Conservation (phyloP, 805 yeast species). For the Jamesozyma rosinii region DNA sequence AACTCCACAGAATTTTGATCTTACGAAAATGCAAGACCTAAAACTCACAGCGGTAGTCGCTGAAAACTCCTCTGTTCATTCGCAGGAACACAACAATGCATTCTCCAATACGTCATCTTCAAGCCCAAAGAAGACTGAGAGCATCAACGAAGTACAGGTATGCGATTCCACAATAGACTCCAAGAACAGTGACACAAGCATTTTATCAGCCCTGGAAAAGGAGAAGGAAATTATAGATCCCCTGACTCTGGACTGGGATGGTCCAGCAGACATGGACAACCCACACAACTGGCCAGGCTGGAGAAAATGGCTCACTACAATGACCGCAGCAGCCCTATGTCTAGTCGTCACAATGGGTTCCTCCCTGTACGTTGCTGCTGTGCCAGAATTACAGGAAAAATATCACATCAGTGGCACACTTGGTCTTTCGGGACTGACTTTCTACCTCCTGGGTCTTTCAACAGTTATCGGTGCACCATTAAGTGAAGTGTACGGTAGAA, state of each 20-base stretch:
- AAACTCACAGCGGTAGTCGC: too few species aligned
- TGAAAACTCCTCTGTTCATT: too few species aligned
- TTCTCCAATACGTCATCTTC: too few species aligned
- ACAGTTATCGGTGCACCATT: conserved; percentile 66
- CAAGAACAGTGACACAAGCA: not conserved
- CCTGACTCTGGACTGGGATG: conserved; percentile 47
- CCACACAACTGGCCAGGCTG: conserved; percentile 60
- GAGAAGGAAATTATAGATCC: conserved; percentile 28
- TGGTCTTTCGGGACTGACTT: conserved; percentile 58
- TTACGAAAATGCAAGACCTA: too few species aligned
- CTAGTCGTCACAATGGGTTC: conserved; percentile 68
- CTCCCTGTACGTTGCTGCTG: conserved; percentile 59
- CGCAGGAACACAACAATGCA: too few species aligned
- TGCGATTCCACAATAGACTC: not conserved
- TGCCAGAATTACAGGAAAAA: conserved; percentile 40
- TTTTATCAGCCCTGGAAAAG: not conserved
- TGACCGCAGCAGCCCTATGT: conserved; percentile 56
- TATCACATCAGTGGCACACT: conserved; percentile 52
- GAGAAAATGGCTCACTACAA: conserved; percentile 58
- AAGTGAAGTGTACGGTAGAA: conserved; percentile 61
- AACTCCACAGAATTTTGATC: too few species aligned
- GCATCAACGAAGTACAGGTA: too few species aligned
- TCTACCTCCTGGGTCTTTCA: conserved; percentile 63
- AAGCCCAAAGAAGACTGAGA: too few species aligned
- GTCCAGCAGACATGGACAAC: conserved; percentile 49